These are phyloP conservation scores for Cnidoscolus chayamansa DNA, from an alignment of 441 rosid genomes.

Conservation along the genomic window DNA sequence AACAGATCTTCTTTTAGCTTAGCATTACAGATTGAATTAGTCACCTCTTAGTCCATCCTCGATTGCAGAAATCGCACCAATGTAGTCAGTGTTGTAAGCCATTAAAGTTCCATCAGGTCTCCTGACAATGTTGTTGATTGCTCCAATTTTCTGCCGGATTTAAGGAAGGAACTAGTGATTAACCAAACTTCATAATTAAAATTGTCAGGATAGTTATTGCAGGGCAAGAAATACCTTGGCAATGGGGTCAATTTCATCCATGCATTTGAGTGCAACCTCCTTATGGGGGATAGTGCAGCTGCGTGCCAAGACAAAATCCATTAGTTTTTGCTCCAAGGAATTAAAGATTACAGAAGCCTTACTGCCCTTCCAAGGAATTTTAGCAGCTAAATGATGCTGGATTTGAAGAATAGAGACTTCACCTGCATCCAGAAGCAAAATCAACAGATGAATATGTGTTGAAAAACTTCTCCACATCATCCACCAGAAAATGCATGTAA, in stretches of 20 bases:
- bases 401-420: background rate
- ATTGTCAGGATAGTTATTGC: slow-evolving; percentile 21
- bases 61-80: slow-evolving; percentile 53
- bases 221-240: slow-evolving; percentile 41
- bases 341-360: too few species aligned
- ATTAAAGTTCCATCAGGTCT: slow-evolving; percentile 45
- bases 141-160: slow-evolving; percentile 41
- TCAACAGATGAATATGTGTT: slow-evolving; percentile 43
- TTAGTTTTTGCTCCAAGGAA: background rate
- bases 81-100: slow-evolving; percentile 53
- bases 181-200: background rate
- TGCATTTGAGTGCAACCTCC: slow-evolving; percentile 52
- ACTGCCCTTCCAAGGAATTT: too few species aligned
- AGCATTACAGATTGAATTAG: background rate
- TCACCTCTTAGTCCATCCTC: slow-evolving; percentile 53
- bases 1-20: background rate
- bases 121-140: slow-evolving; percentile 42
- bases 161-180: background rate
- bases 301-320: slow-evolving; percentile 17
- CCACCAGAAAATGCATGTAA: slow-evolving; percentile 47
- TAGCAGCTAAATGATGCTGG: too few species aligned
- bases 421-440: slow-evolving; percentile 56
- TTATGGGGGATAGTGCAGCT: slow-evolving; percentile 60
- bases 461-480: slow-evolving; percentile 39
- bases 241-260: slow-evolving; percentile 57